phyloP scores from a whole-genome alignment of 805 yeast genomes.

The Sugiyamaella smithiae region DNA sequence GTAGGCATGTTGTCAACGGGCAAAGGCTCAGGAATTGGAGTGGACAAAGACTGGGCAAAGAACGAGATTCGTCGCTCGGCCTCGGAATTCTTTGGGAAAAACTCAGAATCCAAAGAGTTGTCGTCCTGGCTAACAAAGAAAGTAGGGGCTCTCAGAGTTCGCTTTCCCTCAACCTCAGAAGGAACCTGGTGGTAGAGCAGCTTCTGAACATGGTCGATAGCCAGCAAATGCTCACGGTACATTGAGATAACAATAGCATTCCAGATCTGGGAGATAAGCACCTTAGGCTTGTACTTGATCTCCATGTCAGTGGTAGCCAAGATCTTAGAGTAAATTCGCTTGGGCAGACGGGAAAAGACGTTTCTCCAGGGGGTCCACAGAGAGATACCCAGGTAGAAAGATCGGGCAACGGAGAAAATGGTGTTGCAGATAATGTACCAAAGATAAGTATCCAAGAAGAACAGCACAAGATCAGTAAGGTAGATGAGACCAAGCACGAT shows the following conservation, averaged over 20 bases:
- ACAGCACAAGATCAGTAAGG: constrained; percentile 86
- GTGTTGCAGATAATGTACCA: constrained; percentile 98
- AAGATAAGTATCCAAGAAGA: constrained; percentile 98
- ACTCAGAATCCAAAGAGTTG: constrained; percentile 88
- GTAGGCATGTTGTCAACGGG: constrained; percentile 99
- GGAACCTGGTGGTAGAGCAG: constrained; percentile 98
- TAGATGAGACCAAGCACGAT: constrained; percentile 91
- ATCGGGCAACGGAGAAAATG: constrained; percentile 93
- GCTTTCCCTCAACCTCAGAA: constrained; percentile 95
- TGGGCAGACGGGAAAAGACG: constrained; percentile 94
- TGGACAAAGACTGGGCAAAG: constrained; percentile 98
- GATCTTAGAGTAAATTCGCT: constrained; percentile 96
- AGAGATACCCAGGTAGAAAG: constrained; percentile 98
- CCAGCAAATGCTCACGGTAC: constrained; percentile 98
- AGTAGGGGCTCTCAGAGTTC: constrained; percentile 98
- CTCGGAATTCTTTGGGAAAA: constrained; percentile 94
- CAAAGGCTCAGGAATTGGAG: constrained; percentile 97
- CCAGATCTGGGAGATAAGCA: constrained; percentile 97
- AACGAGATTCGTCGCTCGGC: constrained; percentile 99
- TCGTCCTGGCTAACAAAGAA: constrained; percentile 98
- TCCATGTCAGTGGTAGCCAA: constrained; percentile 99
- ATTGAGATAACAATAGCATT: constrained; percentile 97
- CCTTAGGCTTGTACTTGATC: constrained; percentile 97
- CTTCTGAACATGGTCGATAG: constrained; percentile 98
- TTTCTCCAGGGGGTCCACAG: constrained; percentile 99